These are phyloP conservation scores for Chamaecrista fasciculata DNA, from an alignment of 306 rosid genomes.

Conservation along the genomic window DNA sequence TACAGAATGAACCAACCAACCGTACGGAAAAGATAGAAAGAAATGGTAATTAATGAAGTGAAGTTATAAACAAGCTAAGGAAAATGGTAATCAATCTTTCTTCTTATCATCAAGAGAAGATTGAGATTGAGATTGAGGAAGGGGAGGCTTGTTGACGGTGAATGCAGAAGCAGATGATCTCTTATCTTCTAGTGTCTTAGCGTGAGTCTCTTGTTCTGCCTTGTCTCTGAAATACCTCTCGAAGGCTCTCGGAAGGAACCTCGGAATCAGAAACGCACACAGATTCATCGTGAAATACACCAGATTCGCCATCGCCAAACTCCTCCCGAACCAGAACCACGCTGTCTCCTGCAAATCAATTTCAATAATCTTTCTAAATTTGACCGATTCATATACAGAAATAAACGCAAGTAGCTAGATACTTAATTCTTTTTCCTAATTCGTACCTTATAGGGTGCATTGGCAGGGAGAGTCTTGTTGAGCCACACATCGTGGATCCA, in stretches of 20 bases:
- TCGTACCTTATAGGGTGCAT: slow-evolving; percentile 54
- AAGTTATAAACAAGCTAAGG: background rate
- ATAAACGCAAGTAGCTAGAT: no score
- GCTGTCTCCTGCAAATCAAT: slow-evolving; percentile 47
- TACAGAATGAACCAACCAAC: no score
- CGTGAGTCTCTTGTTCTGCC: slow-evolving; percentile 47
- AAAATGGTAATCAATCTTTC: slow-evolving; percentile 4
- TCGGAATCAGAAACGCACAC: slow-evolving; percentile 66
- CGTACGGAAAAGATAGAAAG: background rate
- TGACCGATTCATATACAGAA: no score
- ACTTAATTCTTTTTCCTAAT: no score
- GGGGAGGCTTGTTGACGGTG: slow-evolving; percentile 1
- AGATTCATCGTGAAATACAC: slow-evolving; percentile 60
- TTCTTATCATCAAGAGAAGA: slow-evolving; percentile 9
- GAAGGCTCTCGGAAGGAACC: slow-evolving; percentile 77
- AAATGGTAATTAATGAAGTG: background rate
- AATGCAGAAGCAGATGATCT: slow-evolving; percentile 27
- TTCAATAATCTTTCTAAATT: no score
- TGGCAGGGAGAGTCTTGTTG: slow-evolving; percentile 41
- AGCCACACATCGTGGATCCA: slow-evolving; percentile 72
- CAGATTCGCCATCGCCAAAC: slow-evolving; percentile 53
- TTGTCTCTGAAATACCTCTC: slow-evolving; percentile 60
- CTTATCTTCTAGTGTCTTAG: slow-evolving; percentile 59
- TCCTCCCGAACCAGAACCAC: slow-evolving; percentile 91
- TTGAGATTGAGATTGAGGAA: background rate